phyloP scores from a whole-genome alignment of 305 asterid species.

The Striga hermonthica region DNA sequence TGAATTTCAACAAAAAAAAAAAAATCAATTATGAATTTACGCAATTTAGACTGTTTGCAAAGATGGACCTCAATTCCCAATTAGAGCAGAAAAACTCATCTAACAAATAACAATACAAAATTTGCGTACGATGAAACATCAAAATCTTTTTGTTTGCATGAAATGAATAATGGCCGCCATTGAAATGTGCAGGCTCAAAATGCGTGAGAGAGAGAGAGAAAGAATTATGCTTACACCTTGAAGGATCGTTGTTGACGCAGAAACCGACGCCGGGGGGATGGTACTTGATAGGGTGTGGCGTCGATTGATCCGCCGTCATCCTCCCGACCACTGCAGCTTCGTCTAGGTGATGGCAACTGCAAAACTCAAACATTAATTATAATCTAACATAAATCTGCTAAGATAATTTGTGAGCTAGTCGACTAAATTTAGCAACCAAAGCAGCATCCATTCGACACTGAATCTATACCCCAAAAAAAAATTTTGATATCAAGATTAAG shows the following conservation, averaged over 20 bases:
- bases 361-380: too few relatives aligned
- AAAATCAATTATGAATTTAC: too few relatives aligned
- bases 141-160: background rate
- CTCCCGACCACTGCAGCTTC: background rate
- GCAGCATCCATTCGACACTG: too few relatives aligned
- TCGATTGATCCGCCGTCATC: slow-evolving; percentile 52
- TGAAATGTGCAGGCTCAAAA: slow-evolving; percentile 16
- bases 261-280: slow-evolving; percentile 73
- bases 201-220: slow-evolving; percentile 7
- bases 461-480: too few relatives aligned
- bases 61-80: too few relatives aligned
- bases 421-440: too few relatives aligned
- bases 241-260: slow-evolving; percentile 81
- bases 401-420: too few relatives aligned
- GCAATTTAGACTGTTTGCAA: too few relatives aligned
- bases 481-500: too few relatives aligned
- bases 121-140: slow-evolving; percentile 5
- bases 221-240: slow-evolving; percentile 52
- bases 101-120: slow-evolving; percentile 5
- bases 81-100: background rate
- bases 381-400: too few relatives aligned
- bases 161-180: background rate
- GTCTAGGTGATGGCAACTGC: too few relatives aligned
- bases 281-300: slow-evolving; percentile 79
- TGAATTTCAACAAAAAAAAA: too few relatives aligned